These are phyloP conservation scores for Sphaerulina populicola DNA, from an alignment of 2,329 filamentous ascomycete species.

Conservation along the genomic window DNA sequence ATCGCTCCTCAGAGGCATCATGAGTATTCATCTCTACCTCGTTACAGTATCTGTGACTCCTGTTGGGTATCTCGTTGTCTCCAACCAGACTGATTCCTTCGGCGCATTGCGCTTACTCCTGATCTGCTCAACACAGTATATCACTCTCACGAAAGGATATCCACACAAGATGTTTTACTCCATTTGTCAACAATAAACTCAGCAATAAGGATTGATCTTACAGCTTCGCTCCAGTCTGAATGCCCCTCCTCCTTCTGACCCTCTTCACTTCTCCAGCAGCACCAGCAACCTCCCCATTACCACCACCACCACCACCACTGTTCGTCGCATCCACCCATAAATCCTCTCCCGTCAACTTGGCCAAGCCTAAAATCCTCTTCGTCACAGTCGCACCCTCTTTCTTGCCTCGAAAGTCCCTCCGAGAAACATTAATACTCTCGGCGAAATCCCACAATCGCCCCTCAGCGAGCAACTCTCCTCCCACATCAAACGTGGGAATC, in stretches of 20 bases:
- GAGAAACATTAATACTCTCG: slow-evolving; percentile 71
- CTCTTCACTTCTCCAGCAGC: slow-evolving; percentile 24
- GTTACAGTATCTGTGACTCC: too few species aligned
- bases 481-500: slow-evolving; percentile 55
- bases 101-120: too few species aligned
- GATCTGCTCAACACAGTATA: too few species aligned
- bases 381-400: slow-evolving; percentile 93
- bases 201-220: not conserved
- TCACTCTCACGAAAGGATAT: too few species aligned
- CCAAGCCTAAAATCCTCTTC: slow-evolving; percentile 67
- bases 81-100: too few species aligned
- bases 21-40: too few species aligned
- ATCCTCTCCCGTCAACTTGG: slow-evolving; percentile 61
- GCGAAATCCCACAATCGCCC: slow-evolving; percentile 88
- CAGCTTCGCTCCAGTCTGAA: slow-evolving; percentile 24
- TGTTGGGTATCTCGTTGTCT: too few species aligned
- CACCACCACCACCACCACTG: slow-evolving; percentile 17
- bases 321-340: slow-evolving; percentile 52
- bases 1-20: too few species aligned
- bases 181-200: too few species aligned
- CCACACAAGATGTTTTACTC: too few species aligned
- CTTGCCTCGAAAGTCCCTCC: slow-evolving; percentile 71
- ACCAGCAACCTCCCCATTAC: slow-evolving; percentile 11
- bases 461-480: slow-evolving; percentile 56
- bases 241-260: slow-evolving; percentile 30